A percentile compares a stretch with the other conserved stretches of the same genome.
Conservation (phyloP, 345 rosid genomes). For the Eucalyptus cloeziana region DNA sequence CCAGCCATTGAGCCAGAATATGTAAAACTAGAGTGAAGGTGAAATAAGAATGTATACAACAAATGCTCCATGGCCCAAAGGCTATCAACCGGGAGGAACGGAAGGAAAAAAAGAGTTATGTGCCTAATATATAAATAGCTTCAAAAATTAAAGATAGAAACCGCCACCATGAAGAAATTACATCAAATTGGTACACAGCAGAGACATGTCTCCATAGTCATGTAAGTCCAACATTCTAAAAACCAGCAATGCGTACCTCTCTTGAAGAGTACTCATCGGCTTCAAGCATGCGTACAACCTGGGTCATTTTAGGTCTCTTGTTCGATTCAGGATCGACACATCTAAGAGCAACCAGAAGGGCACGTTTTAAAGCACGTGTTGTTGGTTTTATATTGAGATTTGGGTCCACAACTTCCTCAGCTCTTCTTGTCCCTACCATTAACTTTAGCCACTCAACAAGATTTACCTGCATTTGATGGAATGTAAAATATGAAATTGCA, state of each 20-base stretch:
- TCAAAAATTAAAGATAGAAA: neutral
- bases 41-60: neutral
- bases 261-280: conserved; percentile 75
- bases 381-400: conserved; percentile 60
- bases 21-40: neutral
- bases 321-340: conserved; percentile 89
- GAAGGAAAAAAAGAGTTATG: neutral
- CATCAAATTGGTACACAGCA: neutral
- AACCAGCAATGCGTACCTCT: conserved; percentile 36
- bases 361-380: conserved; percentile 60
- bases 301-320: conserved; percentile 91
- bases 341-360: conserved; percentile 69
- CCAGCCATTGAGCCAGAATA: neutral
- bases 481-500: neutral
- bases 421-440: conserved; percentile 91
- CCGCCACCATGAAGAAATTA: neutral
- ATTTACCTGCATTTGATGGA: conserved; percentile 44
- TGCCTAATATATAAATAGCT: neutral
- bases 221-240: neutral
- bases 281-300: conserved; percentile 83
- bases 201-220: neutral
- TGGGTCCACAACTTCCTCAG: conserved; percentile 90
- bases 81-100: neutral
- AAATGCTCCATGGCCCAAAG: neutral
- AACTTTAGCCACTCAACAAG: conserved; percentile 94